Base-by-base conservation (phyloP, 1,284 basidiomycete genomes). In the Volvariella surrecta region DNA sequence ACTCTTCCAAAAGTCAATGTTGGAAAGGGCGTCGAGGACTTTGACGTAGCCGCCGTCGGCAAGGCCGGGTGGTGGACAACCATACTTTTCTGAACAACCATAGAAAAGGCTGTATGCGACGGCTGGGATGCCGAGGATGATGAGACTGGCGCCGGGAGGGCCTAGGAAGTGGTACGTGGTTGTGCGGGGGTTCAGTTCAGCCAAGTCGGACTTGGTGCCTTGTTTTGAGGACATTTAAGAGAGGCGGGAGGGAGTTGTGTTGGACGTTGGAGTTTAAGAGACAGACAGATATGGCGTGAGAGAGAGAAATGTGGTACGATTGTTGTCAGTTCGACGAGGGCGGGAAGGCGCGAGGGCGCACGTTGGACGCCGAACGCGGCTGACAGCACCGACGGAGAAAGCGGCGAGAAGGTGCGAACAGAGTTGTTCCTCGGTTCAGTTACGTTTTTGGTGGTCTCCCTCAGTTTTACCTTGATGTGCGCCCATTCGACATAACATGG, bases 111-210 rank as follows among this genome's bases (percentile, higher is more conserved):
- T 73, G 57, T 96, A 96, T 21, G 80, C 72, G 50, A 80, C 66
- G 51, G 80, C 53, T 1, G 94, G 93, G 2, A 92, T 84, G 16
- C 74, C 68, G 40, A 89, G 39, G 13, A 82, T 77, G 55, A 97
- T 76, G 48, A 80, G 68, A 34, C 84, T 57, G 0, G 91, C 86
- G 16, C 93, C 91, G 3, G 76, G 71, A 2, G 90, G 89, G 0
- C 93, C 94, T 45, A 89, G 64, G 61, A 97, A 97, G 59, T 96
- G 91, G 60, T 82, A 89, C 39, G 74, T 63, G 0, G 68, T 77
- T 30, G 85, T 82, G 44, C 70, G 71, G 1, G 84, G 84, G 51
- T 86, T 87, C 55, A 85, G 69, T 19, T 52, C 52, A 35, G 50
- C 43, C 16, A 22, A 38, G 31, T 40, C 47, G 34, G 18, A 22